A percentile compares a stretch with the other conserved stretches of the same genome.
phyloP scores from a whole-genome alignment of 192 early-diverging fungal genomes.

The Chytriomyces sp. region DNA sequence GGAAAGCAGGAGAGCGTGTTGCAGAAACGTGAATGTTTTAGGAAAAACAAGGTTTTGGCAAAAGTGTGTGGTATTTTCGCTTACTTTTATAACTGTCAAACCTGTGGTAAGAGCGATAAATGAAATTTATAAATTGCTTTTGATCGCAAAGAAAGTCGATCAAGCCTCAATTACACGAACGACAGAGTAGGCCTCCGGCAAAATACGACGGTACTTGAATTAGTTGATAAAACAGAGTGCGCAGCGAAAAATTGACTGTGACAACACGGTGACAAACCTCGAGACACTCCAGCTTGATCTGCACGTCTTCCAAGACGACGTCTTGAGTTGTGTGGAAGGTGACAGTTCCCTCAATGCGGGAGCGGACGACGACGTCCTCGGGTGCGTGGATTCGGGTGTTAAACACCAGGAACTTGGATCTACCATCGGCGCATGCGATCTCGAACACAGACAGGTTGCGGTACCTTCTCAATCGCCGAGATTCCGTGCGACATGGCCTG shows the following conservation, averaged over 20 bases:
- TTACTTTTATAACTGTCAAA: too few relatives aligned
- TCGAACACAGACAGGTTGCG: background rate
- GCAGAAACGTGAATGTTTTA: too few relatives aligned
- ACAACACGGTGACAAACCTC: background rate
- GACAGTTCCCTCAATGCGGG: background rate
- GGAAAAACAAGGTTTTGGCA: too few relatives aligned
- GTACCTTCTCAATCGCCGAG: background rate
- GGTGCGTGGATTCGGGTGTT: background rate
- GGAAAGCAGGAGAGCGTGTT: too few relatives aligned
- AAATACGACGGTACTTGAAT: background rate
- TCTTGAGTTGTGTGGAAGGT: slow-evolving; percentile 18
- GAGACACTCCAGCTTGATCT: slow-evolving; percentile 1
- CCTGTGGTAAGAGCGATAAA: too few relatives aligned
- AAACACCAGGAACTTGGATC: background rate
- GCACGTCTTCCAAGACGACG: background rate
- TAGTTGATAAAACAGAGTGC: background rate
- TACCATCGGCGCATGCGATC: background rate
- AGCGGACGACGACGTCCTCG: background rate
- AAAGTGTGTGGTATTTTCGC: too few relatives aligned
- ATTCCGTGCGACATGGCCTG: background rate
- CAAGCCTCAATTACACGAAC: background rate
- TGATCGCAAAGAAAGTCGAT: background rate
- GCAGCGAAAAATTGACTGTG: background rate
- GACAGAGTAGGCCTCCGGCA: background rate
- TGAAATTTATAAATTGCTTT: too few relatives aligned